phyloP scores from a whole-genome alignment of 441 rosid genomes.

The Aquilaria agallochum region DNA sequence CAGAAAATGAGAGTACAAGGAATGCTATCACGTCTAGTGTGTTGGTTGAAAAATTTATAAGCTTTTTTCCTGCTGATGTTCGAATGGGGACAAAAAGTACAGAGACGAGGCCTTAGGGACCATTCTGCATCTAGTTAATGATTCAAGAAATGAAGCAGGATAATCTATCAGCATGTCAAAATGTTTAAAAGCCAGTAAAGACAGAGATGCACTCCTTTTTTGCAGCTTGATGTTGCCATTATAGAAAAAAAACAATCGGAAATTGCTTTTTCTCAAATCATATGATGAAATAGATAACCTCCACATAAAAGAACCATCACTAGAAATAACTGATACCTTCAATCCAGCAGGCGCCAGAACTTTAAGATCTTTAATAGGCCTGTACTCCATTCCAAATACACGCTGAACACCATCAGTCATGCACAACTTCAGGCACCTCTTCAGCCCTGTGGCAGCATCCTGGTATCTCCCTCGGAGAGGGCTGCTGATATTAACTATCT shows the following conservation, averaged over 20 bases:
- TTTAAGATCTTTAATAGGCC: conserved; percentile 84
- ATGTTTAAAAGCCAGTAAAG: no score
- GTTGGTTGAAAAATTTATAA: no score
- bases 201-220: no score
- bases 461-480: conserved; percentile 78
- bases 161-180: no score
- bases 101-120: no score
- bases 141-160: no score
- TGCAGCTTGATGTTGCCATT: background rate
- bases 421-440: conserved; percentile 88
- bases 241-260: conserved; percentile 1
- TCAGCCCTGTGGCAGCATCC: conserved; percentile 56
- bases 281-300: background rate
- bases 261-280: conserved; percentile 8
- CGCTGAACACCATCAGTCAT: conserved; percentile 96
- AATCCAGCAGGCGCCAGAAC: conserved; percentile 77
- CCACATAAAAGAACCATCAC: background rate
- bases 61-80: no score
- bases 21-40: no score
- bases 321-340: conserved; percentile 45
- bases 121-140: no score
- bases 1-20: no score
- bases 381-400: conserved; percentile 87
- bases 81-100: no score
- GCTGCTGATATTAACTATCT: conserved; percentile 76